phyloP scores from a whole-genome alignment of 805 yeast species.

The Debaryomyces prosopidis region DNA sequence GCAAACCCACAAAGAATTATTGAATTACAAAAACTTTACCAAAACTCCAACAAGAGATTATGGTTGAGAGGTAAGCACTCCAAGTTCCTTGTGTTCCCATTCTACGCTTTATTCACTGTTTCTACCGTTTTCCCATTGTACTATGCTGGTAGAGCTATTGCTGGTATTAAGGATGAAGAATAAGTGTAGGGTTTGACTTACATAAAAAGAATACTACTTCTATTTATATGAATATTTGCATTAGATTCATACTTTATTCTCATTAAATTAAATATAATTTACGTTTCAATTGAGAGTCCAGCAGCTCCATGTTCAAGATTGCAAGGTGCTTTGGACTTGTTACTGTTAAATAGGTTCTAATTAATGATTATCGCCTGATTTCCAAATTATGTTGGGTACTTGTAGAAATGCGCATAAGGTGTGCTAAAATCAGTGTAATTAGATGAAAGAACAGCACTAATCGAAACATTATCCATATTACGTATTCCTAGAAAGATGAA shows the following conservation, averaged over 20 bases:
- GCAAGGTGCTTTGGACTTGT: neutral
- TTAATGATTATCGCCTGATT: neutral
- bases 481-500: neutral
- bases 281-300: neutral
- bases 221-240: neutral
- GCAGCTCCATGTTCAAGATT: neutral
- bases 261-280: neutral
- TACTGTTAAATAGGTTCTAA: neutral
- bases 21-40: constrained; percentile 45
- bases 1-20: constrained; percentile 48
- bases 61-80: constrained; percentile 52
- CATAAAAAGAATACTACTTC: neutral
- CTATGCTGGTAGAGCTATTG: constrained; percentile 71
- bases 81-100: constrained; percentile 73
- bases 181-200: constrained; percentile 5
- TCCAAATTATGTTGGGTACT: too few species aligned
- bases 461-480: too few species aligned
- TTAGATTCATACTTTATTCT: neutral
- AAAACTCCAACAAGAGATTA: constrained; percentile 40
- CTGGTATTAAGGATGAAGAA: constrained; percentile 57
- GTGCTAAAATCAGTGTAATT: too few species aligned
- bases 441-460: too few species aligned
- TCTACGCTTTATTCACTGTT: constrained; percentile 70
- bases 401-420: too few species aligned
- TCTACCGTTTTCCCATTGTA: constrained; percentile 65